Percentiles rank a stretch among this genome's conserved stretches.
Evolutionary conservation across 352 stramenopile genomes (phyloP).

Genomic region (Globisporangium uncinulatum): DNA sequence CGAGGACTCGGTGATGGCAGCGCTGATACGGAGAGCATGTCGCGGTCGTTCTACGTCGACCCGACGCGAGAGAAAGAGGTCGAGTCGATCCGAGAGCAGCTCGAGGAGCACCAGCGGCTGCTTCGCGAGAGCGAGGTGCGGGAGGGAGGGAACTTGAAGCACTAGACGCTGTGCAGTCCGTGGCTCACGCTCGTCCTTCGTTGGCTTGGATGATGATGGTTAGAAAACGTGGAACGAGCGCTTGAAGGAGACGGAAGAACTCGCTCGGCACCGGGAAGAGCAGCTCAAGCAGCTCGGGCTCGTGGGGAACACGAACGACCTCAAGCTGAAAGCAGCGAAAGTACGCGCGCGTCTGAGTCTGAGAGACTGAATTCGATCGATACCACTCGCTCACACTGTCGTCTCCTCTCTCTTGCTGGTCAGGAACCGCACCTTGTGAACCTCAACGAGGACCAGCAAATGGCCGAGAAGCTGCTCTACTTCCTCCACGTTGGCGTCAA

Average conservation of each 20-base stretch:
- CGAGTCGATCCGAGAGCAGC: conserved; percentile 55
- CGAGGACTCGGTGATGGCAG: conserved; percentile 22
- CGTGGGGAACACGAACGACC: conserved; percentile 47
- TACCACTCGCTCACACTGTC: background rate
- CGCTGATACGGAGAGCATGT: conserved; percentile 16
- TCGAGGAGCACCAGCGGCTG: conserved; percentile 73
- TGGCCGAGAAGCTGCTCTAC: conserved; percentile 81
- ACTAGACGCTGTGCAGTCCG: too few species aligned
- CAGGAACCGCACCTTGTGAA: conserved; percentile 80
- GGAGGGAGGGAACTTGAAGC: too few species aligned
- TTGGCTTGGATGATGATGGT: background rate
- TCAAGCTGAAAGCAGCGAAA: conserved; percentile 48
- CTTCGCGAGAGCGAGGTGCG: conserved; percentile 68
- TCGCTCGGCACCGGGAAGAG: conserved; percentile 74
- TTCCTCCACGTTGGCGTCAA: conserved; percentile 59
- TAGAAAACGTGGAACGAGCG: conserved; percentile 80
- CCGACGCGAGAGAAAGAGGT: conserved; percentile 53
- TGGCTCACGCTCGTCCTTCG: background rate
- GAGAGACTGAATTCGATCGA: too few species aligned
- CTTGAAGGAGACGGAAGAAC: conserved; percentile 76
- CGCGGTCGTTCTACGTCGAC: conserved; percentile 21
- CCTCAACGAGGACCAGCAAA: conserved; percentile 83
- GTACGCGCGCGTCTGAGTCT: conserved; percentile 11
- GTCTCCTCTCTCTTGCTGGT: background rate
- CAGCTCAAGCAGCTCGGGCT: conserved; percentile 68